Percentiles rank a stretch among this genome's conserved stretches.
These are phyloP conservation scores for Brassica balearica DNA, from an alignment of 441 rosid genomes.

Conservation along the genomic window DNA sequence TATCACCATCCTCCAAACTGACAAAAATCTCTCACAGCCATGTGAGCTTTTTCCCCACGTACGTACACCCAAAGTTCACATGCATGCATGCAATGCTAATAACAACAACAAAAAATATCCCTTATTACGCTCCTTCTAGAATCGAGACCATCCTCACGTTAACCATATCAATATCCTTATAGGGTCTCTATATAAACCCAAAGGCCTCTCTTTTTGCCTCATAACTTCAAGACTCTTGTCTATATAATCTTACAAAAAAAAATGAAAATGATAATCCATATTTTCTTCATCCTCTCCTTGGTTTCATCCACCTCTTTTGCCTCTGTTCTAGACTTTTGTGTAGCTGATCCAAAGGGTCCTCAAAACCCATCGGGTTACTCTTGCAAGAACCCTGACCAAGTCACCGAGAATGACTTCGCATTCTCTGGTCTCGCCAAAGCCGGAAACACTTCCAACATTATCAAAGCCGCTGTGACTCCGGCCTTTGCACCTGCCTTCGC, in stretches of 20 bases:
- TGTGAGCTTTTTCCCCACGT: slow-evolving; percentile 35
- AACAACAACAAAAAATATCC: not conserved
- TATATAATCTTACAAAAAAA: not conserved
- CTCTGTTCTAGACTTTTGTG: slow-evolving; percentile 73
- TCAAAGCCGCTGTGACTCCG: slow-evolving; percentile 79
- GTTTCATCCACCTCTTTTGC: slow-evolving; percentile 60
- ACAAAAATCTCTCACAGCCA: slow-evolving; percentile 41
- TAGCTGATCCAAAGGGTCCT: slow-evolving; percentile 58
- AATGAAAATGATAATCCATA: slow-evolving; percentile 52
- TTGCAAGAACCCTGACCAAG: slow-evolving; percentile 61
- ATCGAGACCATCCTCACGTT: slow-evolving; percentile 45
- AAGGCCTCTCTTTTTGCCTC: slow-evolving; percentile 18
- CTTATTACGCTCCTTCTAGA: slow-evolving; percentile 10
- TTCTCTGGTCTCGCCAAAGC: slow-evolving; percentile 60
- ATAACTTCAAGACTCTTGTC: slow-evolving; percentile 30
- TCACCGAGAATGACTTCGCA: slow-evolving; percentile 64
- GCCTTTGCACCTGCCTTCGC: slow-evolving; percentile 68
- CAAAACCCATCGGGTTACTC: slow-evolving; percentile 71
- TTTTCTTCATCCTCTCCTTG: slow-evolving; percentile 52
- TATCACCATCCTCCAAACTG: slow-evolving; percentile 22
- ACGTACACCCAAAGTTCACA: slow-evolving; percentile 46
- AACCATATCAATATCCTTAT: slow-evolving; percentile 40
- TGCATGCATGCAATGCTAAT: slow-evolving; percentile 45
- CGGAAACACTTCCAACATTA: slow-evolving; percentile 70
- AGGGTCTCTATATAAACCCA: slow-evolving; percentile 34